These are phyloP conservation scores for Fusarium dlaminii DNA, from an alignment of 2,329 filamentous ascomycete species.

Conservation along the genomic window DNA sequence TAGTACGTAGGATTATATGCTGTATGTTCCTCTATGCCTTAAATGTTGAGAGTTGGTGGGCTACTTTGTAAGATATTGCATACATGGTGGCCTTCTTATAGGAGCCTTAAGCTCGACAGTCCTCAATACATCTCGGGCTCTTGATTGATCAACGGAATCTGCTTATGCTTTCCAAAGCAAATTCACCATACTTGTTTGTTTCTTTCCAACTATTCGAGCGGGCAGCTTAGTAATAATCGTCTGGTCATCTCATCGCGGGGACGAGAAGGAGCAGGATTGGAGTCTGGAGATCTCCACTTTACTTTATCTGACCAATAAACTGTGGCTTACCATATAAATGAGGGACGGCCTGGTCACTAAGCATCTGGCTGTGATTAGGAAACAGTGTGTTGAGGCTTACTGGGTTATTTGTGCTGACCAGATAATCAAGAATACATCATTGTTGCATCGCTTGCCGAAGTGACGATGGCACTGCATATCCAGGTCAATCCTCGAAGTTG, in stretches of 20 bases:
- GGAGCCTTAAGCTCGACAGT: rapidly evolving
- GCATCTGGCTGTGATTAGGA: not conserved
- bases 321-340: rapidly evolving
- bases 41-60: no score
- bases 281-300: not conserved
- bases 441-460: no score
- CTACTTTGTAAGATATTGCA: no score
- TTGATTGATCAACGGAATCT: not conserved
- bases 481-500: no score
- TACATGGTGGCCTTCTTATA: no score
- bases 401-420: no score
- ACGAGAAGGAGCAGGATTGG: not conserved
- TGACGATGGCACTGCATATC: no score
- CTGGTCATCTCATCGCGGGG: rapidly evolving
- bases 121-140: no score
- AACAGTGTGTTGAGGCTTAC: not conserved
- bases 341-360: not conserved
- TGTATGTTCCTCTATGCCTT: no score
- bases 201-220: no score
- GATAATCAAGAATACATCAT: no score
- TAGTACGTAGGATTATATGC: rapidly evolving
- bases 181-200: no score
- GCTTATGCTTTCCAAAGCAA: not conserved
- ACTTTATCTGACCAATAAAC: not conserved
- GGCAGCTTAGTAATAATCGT: not conserved